These are phyloP conservation scores for Physaria fendleri DNA, from an alignment of 345 rosid species.

Conservation along the genomic window DNA sequence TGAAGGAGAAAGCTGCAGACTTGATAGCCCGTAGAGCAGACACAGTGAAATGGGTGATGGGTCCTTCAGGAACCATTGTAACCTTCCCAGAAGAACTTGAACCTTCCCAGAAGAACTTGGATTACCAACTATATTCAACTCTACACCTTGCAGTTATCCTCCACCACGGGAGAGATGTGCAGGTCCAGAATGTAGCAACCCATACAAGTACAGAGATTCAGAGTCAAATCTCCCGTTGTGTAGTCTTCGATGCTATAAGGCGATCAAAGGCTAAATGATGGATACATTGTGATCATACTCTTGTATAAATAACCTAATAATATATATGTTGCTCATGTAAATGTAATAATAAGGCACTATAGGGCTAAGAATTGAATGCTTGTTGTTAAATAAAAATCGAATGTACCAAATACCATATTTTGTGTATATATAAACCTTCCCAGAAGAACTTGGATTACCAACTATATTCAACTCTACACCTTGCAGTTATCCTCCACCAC, in stretches of 20 bases:
- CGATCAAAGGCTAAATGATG: slow-evolving; percentile 39
- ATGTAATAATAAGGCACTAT: background rate
- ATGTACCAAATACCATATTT: no score
- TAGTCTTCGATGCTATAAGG: slow-evolving; percentile 85
- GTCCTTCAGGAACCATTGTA: slow-evolving; percentile 64
- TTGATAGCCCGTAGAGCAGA: slow-evolving; percentile 44
- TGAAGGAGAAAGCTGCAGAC: slow-evolving; percentile 72
- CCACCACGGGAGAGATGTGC: slow-evolving; percentile 81
- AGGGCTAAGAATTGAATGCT: background rate
- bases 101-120: slow-evolving; percentile 74
- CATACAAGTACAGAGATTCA: slow-evolving; percentile 83
- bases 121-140: slow-evolving; percentile 59
- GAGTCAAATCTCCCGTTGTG: slow-evolving; percentile 83
- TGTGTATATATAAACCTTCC: no score
- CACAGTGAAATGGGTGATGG: slow-evolving; percentile 57
- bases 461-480: slow-evolving; percentile 55
- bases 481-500: slow-evolving; percentile 80
- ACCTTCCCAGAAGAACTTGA: no score
- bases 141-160: slow-evolving; percentile 73
- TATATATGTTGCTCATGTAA: slow-evolving; percentile 1
- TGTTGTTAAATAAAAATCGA: background rate
- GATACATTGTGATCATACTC: background rate
- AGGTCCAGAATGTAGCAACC: slow-evolving; percentile 67
- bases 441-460: slow-evolving; percentile 71
- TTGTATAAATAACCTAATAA: background rate